Conservation (phyloP, 352 stramenopile species). For the Phytophthora foliorum region DNA sequence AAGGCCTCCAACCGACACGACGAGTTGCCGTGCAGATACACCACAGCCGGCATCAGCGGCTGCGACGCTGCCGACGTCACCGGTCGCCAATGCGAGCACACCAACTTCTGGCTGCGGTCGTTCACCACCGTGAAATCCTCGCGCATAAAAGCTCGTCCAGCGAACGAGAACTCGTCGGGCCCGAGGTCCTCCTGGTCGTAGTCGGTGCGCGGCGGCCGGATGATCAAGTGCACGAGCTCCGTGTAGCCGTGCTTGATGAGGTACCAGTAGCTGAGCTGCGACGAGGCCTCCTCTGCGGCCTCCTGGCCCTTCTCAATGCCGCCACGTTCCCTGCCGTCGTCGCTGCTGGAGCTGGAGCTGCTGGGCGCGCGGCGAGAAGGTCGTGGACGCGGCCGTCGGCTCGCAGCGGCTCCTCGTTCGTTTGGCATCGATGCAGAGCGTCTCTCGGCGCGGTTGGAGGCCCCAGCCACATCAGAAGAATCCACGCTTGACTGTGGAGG, state of each 20-base stretch:
- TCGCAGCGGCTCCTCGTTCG: conserved; percentile 20
- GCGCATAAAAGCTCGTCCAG: conserved; percentile 84
- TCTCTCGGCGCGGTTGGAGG: conserved; percentile 10
- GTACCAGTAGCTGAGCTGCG: conserved; percentile 88
- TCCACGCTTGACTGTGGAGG: conserved; percentile 30
- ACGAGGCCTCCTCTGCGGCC: conserved; percentile 77
- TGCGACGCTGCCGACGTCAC: conserved; percentile 39
- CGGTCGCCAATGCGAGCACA: conserved; percentile 97
- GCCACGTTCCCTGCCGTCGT: conserved; percentile 53
- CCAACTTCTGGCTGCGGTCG: conserved; percentile 84
- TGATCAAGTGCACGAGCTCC: conserved; percentile 98
- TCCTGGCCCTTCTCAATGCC: conserved; percentile 82
- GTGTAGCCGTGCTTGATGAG: conserved; percentile 93
- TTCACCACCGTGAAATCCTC: conserved; percentile 93
- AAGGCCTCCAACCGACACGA: conserved; percentile 96
- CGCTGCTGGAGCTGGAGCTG: conserved; percentile 36
- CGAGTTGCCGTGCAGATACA: conserved; percentile 99
- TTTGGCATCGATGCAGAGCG: conserved; percentile 44
- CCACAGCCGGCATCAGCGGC: conserved; percentile 90
- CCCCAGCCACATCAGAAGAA: conserved; percentile 8
- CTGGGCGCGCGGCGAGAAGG: conserved; percentile 25
- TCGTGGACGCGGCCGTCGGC: conserved; percentile 19
- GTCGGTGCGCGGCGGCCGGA: conserved; percentile 94
- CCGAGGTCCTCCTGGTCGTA: conserved; percentile 95
- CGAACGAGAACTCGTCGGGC: conserved; percentile 93